phyloP scores from a whole-genome alignment of 768 basidiomycete species.

The Lactarius pseudohatsudake region DNA sequence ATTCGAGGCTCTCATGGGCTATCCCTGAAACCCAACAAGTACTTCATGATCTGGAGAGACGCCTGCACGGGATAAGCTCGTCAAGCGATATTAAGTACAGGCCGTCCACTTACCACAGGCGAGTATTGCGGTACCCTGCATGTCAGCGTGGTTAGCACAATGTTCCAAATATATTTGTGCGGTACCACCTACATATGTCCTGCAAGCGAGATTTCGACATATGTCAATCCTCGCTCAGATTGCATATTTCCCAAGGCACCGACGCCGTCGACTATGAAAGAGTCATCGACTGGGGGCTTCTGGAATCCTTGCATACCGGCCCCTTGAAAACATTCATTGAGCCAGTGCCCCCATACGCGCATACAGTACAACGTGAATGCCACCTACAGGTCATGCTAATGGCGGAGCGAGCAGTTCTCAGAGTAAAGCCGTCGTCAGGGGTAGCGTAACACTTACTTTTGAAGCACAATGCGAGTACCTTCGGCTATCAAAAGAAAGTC shows the following conservation, averaged over 20 bases:
- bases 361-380: neutral
- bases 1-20: conserved; percentile 38
- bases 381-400: conserved; percentile 25
- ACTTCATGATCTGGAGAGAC: conserved; percentile 68
- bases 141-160: neutral
- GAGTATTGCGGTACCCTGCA: conserved; percentile 65
- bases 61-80: conserved; percentile 41
- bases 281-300: conserved; percentile 60
- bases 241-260: conserved; percentile 67
- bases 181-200: conserved; percentile 40
- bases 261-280: conserved; percentile 68
- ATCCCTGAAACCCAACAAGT: conserved; percentile 60
- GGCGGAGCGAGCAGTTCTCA: neutral
- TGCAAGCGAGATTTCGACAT: conserved; percentile 62
- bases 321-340: conserved; percentile 43
- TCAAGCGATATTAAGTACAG: neutral
- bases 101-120: conserved; percentile 46
- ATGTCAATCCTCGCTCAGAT: conserved; percentile 65
- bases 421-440: neutral
- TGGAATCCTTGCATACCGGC: conserved; percentile 71
- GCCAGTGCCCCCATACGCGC: conserved; percentile 8
- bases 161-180: no score
- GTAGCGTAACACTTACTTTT: conserved; percentile 36
- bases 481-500: conserved; percentile 75
- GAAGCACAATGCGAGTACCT: conserved; percentile 45